phyloP scores from a whole-genome alignment of 345 rosid genomes.

The Hypericum perforatum region DNA sequence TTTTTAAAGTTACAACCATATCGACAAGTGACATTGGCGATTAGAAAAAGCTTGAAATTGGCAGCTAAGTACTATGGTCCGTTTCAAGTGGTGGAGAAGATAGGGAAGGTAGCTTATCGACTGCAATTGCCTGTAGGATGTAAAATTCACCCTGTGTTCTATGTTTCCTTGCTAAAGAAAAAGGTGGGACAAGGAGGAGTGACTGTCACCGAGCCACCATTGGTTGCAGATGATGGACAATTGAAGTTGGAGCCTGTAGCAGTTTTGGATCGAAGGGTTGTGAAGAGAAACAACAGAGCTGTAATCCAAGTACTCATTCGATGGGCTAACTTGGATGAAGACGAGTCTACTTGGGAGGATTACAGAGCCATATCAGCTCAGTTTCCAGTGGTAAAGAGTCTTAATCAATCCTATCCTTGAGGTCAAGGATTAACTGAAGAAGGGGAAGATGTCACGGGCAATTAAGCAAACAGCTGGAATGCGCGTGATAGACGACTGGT shows the following conservation, averaged over 20 bases:
- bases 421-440: too few relatives aligned
- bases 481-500: too few relatives aligned
- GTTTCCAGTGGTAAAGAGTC: too few relatives aligned
- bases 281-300: background rate
- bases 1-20: too few relatives aligned
- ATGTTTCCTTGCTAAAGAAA: background rate
- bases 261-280: background rate
- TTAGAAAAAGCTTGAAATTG: too few relatives aligned
- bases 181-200: background rate
- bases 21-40: too few relatives aligned
- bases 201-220: background rate
- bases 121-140: background rate
- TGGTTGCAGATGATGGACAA: background rate
- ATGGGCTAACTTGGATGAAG: background rate
- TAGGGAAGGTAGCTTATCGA: background rate
- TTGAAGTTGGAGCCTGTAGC: background rate
- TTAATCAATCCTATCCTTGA: too few relatives aligned
- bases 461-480: too few relatives aligned
- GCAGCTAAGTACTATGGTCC: too few relatives aligned
- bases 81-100: background rate
- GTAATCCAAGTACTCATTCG: too few relatives aligned
- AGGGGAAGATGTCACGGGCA: too few relatives aligned
- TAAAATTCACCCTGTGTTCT: background rate
- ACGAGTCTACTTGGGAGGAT: background rate
- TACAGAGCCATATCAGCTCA: too few relatives aligned